These are phyloP conservation scores for Nakazawaea ernobii DNA, from an alignment of 805 yeast species.

Conservation along the genomic window DNA sequence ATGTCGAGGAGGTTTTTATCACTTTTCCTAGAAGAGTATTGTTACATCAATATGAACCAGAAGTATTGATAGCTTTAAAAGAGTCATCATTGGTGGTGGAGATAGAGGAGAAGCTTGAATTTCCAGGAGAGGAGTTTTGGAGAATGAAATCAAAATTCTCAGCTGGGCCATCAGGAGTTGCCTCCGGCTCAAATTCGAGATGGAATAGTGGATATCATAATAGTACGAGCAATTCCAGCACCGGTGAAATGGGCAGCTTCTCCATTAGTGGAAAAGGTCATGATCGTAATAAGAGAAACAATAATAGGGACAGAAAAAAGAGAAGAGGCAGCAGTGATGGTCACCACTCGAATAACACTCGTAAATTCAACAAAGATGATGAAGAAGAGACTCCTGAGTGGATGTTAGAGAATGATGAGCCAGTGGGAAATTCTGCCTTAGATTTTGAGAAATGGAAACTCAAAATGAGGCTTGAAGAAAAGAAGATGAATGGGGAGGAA, in stretches of 20 bases:
- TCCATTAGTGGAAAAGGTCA: conserved; percentile 5
- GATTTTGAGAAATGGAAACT: conserved; percentile 59
- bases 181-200: conserved; percentile 15
- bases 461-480: conserved; percentile 45
- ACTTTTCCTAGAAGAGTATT: conserved; percentile 3
- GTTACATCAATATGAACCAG: conserved; percentile 17
- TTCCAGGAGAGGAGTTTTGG: conserved; percentile 49
- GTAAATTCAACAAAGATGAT: conserved; percentile 19
- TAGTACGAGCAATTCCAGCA: conserved; percentile 8
- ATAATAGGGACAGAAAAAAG: conserved; percentile 8
- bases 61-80: conserved; percentile 27
- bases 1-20: conserved; percentile 7
- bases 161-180: not conserved
- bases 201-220: conserved; percentile 11
- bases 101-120: conserved; percentile 27
- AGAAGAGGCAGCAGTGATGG: conserved; percentile 8
- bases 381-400: conserved; percentile 31
- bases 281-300: conserved; percentile 11
- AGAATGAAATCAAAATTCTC: conserved; percentile 24
- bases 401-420: conserved; percentile 31
- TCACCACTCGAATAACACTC: conserved; percentile 14
- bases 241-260: conserved; percentile 13
- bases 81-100: conserved; percentile 30
- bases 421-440: conserved; percentile 44
- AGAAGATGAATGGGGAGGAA: conserved; percentile 37